phyloP scores from a whole-genome alignment of 805 yeast species.

The Wickerhamomyces chambardii region DNA sequence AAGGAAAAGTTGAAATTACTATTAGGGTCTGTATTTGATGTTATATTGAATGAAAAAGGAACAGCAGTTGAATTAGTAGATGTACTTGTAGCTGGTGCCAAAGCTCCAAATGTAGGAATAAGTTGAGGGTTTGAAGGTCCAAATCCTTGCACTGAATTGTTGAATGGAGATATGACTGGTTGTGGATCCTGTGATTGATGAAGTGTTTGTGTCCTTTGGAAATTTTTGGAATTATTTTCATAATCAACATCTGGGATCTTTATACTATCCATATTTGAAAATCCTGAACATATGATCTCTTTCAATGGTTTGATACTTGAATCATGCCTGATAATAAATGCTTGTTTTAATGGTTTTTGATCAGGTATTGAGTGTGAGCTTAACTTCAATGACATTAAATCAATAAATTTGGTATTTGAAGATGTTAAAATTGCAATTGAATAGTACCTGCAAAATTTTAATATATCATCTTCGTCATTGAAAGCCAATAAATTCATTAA shows the following conservation, averaged over 20 bases:
- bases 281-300: slow-evolving; percentile 31
- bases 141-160: no score
- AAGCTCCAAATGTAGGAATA: no score
- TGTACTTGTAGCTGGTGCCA: no score
- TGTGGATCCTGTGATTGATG: background rate
- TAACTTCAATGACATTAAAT: slow-evolving; percentile 31
- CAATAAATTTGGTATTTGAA: slow-evolving; percentile 19
- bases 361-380: slow-evolving; percentile 24
- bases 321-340: slow-evolving; percentile 34
- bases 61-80: no score
- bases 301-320: slow-evolving; percentile 21
- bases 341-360: slow-evolving; percentile 35
- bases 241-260: slow-evolving; percentile 1
- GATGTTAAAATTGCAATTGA: slow-evolving; percentile 25
- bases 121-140: no score
- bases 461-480: slow-evolving; percentile 45
- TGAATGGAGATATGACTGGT: background rate
- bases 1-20: no score
- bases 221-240: background rate
- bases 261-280: slow-evolving; percentile 11
- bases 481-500: slow-evolving; percentile 53
- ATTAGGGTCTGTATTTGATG: no score
- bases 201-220: background rate
- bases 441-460: slow-evolving; percentile 54
- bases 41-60: no score